Percentiles rank a stretch among this genome's conserved stretches.
Conservation (phyloP, 2,329 filamentous ascomycete species). For the Ilyonectria destructans region DNA sequence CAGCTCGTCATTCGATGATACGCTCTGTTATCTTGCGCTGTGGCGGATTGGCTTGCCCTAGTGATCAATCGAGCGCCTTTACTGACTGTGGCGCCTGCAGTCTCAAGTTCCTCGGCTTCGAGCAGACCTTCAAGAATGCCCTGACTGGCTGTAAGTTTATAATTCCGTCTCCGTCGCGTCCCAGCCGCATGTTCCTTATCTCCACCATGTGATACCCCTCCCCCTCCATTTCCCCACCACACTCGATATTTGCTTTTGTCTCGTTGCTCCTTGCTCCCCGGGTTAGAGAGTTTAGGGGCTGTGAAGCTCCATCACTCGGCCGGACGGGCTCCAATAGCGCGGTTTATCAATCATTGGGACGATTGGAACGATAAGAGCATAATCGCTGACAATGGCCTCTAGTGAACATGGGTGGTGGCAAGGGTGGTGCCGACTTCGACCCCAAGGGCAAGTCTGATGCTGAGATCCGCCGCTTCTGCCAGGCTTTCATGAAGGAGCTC, state of each 20-base stretch:
- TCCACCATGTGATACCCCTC: constrained; percentile 6
- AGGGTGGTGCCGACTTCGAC: constrained; percentile 98
- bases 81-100: constrained; percentile 39
- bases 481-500: constrained; percentile 95
- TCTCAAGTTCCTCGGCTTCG: constrained; percentile 98
- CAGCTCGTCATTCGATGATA: background rate
- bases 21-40: constrained; percentile 16
- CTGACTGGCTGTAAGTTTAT: constrained; percentile 85
- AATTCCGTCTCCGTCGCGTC: constrained; percentile 2
- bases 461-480: constrained; percentile 98
- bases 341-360: constrained; percentile 1
- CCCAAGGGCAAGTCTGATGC: constrained; percentile 98
- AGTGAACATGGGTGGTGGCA: constrained; percentile 90
- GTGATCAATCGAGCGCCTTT: constrained; percentile 16
- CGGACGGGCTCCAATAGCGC: constrained; percentile 2
- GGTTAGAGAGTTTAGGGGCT: background rate
- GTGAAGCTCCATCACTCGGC: background rate
- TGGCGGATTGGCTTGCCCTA: constrained; percentile 12
- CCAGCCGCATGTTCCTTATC: constrained; percentile 23
- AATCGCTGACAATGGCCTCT: constrained; percentile 35
- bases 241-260: constrained; percentile 15
- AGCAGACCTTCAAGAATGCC: constrained; percentile 99
- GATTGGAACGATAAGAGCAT: constrained; percentile 11
- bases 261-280: background rate
- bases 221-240: constrained; percentile 3